Base-by-base conservation (phyloP, 2,329 filamentous ascomycete species). In the Monosporascus sp. region DNA sequence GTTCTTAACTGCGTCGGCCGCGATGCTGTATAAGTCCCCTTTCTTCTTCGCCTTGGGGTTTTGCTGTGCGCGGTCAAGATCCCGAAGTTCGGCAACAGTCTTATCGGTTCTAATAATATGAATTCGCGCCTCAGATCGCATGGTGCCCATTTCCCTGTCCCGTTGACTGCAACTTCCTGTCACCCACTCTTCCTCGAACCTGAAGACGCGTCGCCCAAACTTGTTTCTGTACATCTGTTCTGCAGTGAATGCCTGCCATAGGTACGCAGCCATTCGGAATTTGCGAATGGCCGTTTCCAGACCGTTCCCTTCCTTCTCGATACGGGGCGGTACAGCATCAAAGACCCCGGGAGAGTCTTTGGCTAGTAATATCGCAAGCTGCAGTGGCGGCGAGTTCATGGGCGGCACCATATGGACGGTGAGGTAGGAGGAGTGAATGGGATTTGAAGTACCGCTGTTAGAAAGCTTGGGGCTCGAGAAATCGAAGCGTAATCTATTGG, bases 201-300 rank as follows among this genome's bases (percentile, higher is more conserved):
- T 82, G 70, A 97, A 97, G 51, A 84, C 86, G 53, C 93, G 85
- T 54, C 93, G 83, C 9, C 92, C 91, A 61, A 97, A 84, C 56
- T 87, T 89, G 68, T 96, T 89, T 58, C 91, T 86, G 69, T 84
- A 88, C 93, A 97, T 97, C 69, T 97, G 92, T 69, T 99, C 94
- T 7, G 90, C 91, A 0, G 93, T 97, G 65, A 96, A 97, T 7
- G 92, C 91, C 69, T 99, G 94, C 92, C 94, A 97, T 16, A 97
- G 78, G 68, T 97, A 97, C 24, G 91, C 93, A 19, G 91, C 88
- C 88, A 96, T 97, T 58, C 92, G 84, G 68, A 94, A 97, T 69
- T 99, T 99, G 64, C 83, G 84, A 50, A 96, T 80, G 0, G 94
- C 94, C 7, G 83, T 84, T 11, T 92, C 86, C 37, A 97, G 68